Percentiles rank a stretch among this genome's conserved stretches.
Evolutionary conservation across 345 rosid genomes (phyloP).

Genomic region (Brassica juncea): DNA sequence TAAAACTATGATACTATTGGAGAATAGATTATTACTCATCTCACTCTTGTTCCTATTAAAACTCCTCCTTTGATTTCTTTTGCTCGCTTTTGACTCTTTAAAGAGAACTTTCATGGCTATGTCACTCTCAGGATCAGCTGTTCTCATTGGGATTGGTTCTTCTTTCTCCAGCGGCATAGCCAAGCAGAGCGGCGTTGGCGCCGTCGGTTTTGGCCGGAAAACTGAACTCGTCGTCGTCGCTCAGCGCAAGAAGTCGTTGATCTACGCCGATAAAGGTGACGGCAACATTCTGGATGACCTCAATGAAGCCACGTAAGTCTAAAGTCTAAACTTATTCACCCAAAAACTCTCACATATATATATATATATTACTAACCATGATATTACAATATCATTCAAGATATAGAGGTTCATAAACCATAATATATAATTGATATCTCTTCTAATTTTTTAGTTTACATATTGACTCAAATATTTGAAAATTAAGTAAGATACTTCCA

Average conservation of each 20-base stretch:
- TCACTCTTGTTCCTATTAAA: not conserved
- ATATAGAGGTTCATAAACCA: not conserved
- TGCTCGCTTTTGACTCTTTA: not conserved
- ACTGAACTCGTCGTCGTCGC: constrained; percentile 9
- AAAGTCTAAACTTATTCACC: not conserved
- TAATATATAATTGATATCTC: not conserved
- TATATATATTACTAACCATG: not conserved
- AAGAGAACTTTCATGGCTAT: constrained; percentile 20
- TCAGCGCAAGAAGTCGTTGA: constrained; percentile 35
- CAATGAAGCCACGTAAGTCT: constrained; percentile 14
- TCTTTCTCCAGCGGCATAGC: constrained; percentile 14
- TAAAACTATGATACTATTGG: constrained; percentile 7
- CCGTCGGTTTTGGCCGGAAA: constrained; percentile 23
- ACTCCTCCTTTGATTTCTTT: not conserved
- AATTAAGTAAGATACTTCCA: not conserved
- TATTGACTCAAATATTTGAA: not conserved
- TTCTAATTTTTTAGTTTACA: not conserved
- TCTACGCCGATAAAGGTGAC: constrained; percentile 28
- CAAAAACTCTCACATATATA: not conserved
- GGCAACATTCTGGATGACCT: constrained; percentile 36
- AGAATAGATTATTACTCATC: constrained; percentile 20
- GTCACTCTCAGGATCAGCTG: constrained; percentile 33
- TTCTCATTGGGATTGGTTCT: constrained; percentile 24
- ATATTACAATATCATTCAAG: not conserved
- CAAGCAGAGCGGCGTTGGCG: not conserved